phyloP scores from a whole-genome alignment of 331 rosid genomes.

The Dryas integrifolia region DNA sequence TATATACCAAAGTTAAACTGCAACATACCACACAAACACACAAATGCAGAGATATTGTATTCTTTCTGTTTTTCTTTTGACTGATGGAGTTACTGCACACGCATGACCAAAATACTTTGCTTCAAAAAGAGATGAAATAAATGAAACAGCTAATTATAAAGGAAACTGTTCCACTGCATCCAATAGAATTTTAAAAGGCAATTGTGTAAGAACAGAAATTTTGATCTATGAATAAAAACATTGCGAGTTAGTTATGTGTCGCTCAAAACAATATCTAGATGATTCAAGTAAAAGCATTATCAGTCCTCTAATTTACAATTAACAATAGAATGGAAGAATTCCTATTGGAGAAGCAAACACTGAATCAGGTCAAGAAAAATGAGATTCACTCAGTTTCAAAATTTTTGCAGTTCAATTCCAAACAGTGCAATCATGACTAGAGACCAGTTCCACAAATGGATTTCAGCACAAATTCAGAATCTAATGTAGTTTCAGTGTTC shows the following conservation, averaged over 20 bases:
- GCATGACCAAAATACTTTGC: too few species aligned
- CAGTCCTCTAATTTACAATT: neutral
- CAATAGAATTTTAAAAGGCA: too few species aligned
- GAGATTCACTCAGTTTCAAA: neutral
- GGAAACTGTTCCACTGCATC: too few species aligned
- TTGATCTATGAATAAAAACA: neutral
- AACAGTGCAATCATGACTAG: neutral
- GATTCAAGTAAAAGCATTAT: neutral
- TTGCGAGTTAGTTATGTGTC: neutral
- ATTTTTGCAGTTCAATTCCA: neutral
- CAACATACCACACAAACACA: neutral
- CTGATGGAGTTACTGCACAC: too few species aligned
- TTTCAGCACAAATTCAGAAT: neutral
- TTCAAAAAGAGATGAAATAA: too few species aligned
- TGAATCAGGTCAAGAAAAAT: neutral
- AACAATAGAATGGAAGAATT: neutral
- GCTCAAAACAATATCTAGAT: neutral
- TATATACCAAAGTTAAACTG: neutral
- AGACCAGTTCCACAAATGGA: neutral
- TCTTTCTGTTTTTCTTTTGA: too few species aligned
- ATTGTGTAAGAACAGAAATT: too few species aligned
- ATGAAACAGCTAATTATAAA: too few species aligned
- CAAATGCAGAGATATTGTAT: too few species aligned
- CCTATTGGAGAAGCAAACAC: neutral
- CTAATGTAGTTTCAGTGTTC: neutral